These are phyloP conservation scores for Aspergillus sp. DNA, from an alignment of 2,329 filamentous ascomycete species.

Conservation along the genomic window DNA sequence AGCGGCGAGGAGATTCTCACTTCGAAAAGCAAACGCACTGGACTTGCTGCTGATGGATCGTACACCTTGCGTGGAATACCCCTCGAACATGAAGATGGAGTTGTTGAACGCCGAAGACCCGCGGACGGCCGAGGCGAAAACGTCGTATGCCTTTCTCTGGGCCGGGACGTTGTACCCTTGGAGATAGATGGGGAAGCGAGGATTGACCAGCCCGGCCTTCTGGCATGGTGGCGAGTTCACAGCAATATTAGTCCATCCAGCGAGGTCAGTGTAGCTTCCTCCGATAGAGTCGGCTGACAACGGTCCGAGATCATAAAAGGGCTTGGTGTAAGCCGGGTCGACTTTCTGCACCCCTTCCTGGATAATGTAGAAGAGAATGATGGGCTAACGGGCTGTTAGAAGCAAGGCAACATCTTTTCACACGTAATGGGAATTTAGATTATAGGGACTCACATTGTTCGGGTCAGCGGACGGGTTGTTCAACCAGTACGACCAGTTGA, in stretches of 20 bases:
- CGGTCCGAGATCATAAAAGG: constrained; percentile 45
- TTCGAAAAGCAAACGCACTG: constrained; percentile 48
- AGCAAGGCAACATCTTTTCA: too few species aligned
- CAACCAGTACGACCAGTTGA: constrained; percentile 46
- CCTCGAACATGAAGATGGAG: constrained; percentile 56
- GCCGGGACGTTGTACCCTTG: constrained; percentile 38
- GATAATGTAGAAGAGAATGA: constrained; percentile 31
- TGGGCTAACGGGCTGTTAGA: constrained; percentile 15
- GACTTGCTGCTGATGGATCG: constrained; percentile 32
- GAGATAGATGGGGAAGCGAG: constrained; percentile 47
- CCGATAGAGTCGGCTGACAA: constrained; percentile 26
- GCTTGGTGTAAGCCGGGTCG: constrained; percentile 39
- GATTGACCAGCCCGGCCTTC: constrained; percentile 40
- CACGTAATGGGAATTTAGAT: background rate
- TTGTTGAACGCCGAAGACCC: constrained; percentile 31
- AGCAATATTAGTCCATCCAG: constrained; percentile 43
- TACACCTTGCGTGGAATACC: constrained; percentile 50
- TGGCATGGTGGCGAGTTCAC: constrained; percentile 40
- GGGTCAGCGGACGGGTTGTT: constrained; percentile 25
- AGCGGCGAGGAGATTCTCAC: constrained; percentile 41
- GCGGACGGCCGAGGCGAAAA: constrained; percentile 34
- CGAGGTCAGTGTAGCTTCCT: constrained; percentile 49
- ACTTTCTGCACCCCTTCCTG: constrained; percentile 38
- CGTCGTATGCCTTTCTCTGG: constrained; percentile 35
- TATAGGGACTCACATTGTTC: constrained; percentile 16